Base-by-base conservation (phyloP, 352 stramenopile genomes). In the Phytophthora macrochlamydospora region DNA sequence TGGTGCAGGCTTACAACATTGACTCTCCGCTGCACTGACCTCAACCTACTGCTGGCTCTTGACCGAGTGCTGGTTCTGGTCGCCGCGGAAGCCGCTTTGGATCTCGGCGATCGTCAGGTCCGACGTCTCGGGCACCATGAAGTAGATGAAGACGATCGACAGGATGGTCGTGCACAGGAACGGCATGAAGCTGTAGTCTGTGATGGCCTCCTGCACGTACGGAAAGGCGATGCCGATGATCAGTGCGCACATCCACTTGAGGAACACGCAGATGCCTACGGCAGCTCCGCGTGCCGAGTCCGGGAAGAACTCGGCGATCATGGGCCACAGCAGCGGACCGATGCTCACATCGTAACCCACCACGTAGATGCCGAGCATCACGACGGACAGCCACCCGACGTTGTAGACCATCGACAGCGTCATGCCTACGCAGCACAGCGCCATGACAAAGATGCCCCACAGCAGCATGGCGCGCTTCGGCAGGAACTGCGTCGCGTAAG, bases 51-150 rank as follows among this genome's bases (percentile, higher is more conserved):
- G 61, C 31, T 65, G 56, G 28, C 62, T 70, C 30, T 70, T 70
- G 50, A 52, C 43, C 43, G 62, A 70, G 42, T 65, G 62, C 29
- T 61, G 18, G 42, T 52, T 70, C 31, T 57, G 29, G 29, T 61
- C 62, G 18, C 56, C 24, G 44, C 57, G 67, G 48, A 83, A 86
- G 40, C 68, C 65, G 38, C 52, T 55, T 40, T 86, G 77, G 59
- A 91, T 89, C 58, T 87, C 78, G 8, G 84, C 74, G 51, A 70
- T 82, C 11, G 82, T 87, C 53, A 83, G 73, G 33, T 77, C 75
- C 29, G 69, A 77, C 9, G 83, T 91, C 59, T 91, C 80, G 8
- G 83, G 83, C 12, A 90, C 63, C 38, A 66, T 65, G 14, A 74
- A 35, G 54, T 73, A 78, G 65, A 84, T 82, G 31, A 84, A 30